Evolutionary conservation across 352 stramenopile species (phyloP).

Genomic region (Globisporangium sylvaticum): DNA sequence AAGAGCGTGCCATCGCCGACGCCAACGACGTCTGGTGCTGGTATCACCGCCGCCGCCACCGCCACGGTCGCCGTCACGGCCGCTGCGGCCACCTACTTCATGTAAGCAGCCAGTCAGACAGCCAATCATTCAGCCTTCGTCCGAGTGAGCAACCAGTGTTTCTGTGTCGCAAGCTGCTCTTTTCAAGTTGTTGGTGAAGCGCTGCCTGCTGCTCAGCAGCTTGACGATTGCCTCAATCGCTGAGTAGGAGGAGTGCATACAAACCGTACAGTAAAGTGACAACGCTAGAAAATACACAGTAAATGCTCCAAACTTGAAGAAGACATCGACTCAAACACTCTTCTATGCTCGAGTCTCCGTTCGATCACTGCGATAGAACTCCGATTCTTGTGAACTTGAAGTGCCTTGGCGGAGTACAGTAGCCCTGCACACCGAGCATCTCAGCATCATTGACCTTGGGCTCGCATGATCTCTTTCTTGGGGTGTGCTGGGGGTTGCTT

Average conservation of each 20-base stretch:
- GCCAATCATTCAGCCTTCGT: not conserved
- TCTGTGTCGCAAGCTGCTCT: not conserved
- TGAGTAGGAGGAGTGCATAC: not conserved
- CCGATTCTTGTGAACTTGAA: too few relatives aligned
- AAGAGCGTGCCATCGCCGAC: conserved; percentile 10
- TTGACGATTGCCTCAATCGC: not conserved
- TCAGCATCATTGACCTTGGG: too few relatives aligned
- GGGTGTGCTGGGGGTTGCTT: not conserved
- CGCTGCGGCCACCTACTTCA: conserved; percentile 17
- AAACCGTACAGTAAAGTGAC: not conserved
- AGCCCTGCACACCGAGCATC: too few relatives aligned
- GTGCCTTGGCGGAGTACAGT: too few relatives aligned
- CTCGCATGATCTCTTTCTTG: not conserved
- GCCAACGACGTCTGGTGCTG: conserved; percentile 15
- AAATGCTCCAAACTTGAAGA: not conserved
- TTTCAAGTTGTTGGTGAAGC: not conserved
- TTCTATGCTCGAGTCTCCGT: too few relatives aligned
- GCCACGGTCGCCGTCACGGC: conserved; percentile 14
- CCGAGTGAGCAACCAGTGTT: not conserved
- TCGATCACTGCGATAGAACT: too few relatives aligned
- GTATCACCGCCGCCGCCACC: conserved; percentile 8
- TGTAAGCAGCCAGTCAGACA: conserved; percentile 2
- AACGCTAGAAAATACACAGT: not conserved
- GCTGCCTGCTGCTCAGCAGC: not conserved
- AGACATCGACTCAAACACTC: too few relatives aligned